Conservation (phyloP, 106 monocot species). For the Dioscorea zingiberensis region DNA sequence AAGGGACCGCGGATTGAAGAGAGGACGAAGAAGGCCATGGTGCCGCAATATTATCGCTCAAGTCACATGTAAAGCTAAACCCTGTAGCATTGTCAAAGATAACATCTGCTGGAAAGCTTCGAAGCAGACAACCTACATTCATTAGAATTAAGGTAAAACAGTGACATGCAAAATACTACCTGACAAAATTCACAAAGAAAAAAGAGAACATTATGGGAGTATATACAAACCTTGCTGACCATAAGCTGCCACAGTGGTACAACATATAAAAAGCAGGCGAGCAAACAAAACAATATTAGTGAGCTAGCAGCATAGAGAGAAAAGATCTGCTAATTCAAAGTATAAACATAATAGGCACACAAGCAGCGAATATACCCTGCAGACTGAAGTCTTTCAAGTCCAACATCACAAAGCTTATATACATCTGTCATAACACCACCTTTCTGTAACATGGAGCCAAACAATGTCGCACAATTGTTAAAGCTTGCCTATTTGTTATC, state of each 20-base stretch:
- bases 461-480: slow-evolving; percentile 90
- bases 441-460: slow-evolving; percentile 94
- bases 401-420: slow-evolving; percentile 84
- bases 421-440: slow-evolving; percentile 78
- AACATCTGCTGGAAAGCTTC: slow-evolving; percentile 88
- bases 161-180: neutral
- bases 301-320: too few relatives aligned
- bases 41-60: slow-evolving; percentile 95
- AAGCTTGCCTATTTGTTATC: slow-evolving; percentile 97
- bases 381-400: slow-evolving; percentile 97
- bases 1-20: slow-evolving; percentile 72
- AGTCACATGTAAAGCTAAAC: slow-evolving; percentile 93
- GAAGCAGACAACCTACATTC: slow-evolving; percentile 81
- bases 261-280: slow-evolving; percentile 2
- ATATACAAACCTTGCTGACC: slow-evolving; percentile 82
- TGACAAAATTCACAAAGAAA: neutral
- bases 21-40: slow-evolving; percentile 99
- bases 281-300: too few relatives aligned
- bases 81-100: slow-evolving; percentile 83
- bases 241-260: slow-evolving; percentile 48
- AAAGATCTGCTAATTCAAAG: too few relatives aligned
- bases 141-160: neutral
- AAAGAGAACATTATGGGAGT: neutral
- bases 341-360: neutral
- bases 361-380: slow-evolving; percentile 48